Base-by-base conservation (phyloP, 2,329 filamentous ascomycete species). In the Dothistroma pini region DNA sequence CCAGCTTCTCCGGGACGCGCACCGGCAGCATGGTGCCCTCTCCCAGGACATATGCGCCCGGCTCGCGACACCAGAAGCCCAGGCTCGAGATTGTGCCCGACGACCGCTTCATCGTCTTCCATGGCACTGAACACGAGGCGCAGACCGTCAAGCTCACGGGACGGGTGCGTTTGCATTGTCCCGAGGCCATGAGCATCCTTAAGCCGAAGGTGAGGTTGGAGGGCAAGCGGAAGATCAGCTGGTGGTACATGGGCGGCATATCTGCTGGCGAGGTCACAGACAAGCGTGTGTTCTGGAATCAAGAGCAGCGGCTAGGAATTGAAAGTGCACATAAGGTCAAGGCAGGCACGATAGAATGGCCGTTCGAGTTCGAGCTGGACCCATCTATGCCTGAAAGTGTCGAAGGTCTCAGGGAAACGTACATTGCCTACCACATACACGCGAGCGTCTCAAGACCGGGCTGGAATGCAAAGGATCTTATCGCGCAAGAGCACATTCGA, bases 361-460 rank as follows among this genome's bases (percentile, higher is more conserved):
- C 77, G 32, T 82, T 81, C 67, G 76, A 77, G 63, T 81, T 81
- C 69, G 75, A 74, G 61, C 74, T 82, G 66, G 75, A 76, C 12
- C 75, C 74, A 11, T 72, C 74, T 34, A 75, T 84, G 72, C 84
- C 91, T 19, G 95, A 97, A 81, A 96, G 91, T 71, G 85, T 99
- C 47, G 95, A 97, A 77, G 95, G 95, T 3, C 80, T 97, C 59
- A 83, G 85, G 59, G 90, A 96, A 69, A 93, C 90, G 16, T 93
- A 89, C 77, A 87, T 97, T 62, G 89, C 91, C 53, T 99, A 97
- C 77, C 88, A 89, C 67, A 82, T 99, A 71, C 96, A 96, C 76
- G 95, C 93, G 1, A 93, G 91, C 56, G 88, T 97, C 55, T 89
- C 89, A 51, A 81, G 93, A 61, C 72, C 74, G 5, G 90, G 92